phyloP scores from a whole-genome alignment of 768 basidiomycete species.

The Crassisporium funariophilum region DNA sequence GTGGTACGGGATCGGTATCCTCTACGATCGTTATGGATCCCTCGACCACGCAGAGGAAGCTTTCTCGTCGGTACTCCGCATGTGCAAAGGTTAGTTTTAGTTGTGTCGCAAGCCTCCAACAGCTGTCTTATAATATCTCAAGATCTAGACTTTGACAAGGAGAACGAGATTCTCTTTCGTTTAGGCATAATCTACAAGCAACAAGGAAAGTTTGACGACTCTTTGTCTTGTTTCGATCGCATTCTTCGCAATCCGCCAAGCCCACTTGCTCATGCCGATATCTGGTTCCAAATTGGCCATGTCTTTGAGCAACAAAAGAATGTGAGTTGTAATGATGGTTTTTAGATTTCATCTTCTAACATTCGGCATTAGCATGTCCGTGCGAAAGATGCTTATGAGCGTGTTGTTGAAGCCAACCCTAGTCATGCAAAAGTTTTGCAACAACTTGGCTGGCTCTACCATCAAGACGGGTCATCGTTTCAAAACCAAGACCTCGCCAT shows the following conservation, averaged over 20 bases:
- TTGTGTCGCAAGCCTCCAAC: constrained; percentile 4
- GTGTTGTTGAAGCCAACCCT: constrained; percentile 91
- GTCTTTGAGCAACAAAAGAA: constrained; percentile 98
- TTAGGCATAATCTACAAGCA: constrained; percentile 99
- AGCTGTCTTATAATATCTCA: constrained; percentile 27
- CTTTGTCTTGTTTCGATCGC: constrained; percentile 91
- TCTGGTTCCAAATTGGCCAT: constrained; percentile 99
- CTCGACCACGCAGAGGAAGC: constrained; percentile 99
- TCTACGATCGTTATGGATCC: constrained; percentile 98
- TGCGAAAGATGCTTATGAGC: constrained; percentile 95
- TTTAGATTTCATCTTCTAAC: constrained; percentile 13
- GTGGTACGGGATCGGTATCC: constrained; percentile 99
- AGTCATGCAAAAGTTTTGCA: constrained; percentile 96
- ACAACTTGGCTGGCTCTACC: constrained; percentile 97
- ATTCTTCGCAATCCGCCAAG: constrained; percentile 95
- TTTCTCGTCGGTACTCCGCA: constrained; percentile 91
- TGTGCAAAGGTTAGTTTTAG: constrained; percentile 85
- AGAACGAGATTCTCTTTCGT: constrained; percentile 97
- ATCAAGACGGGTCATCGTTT: constrained; percentile 93
- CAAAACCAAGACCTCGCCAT: constrained; percentile 96
- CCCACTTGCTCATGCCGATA: constrained; percentile 95
- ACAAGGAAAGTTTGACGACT: constrained; percentile 90
- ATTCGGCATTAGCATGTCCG: constrained; percentile 63
- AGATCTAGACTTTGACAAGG: constrained; percentile 92
- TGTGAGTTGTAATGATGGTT: constrained; percentile 46